Evolutionary conservation across 2,329 filamentous ascomycete species (phyloP).

Genomic region (Ceratocystis albifundus): DNA sequence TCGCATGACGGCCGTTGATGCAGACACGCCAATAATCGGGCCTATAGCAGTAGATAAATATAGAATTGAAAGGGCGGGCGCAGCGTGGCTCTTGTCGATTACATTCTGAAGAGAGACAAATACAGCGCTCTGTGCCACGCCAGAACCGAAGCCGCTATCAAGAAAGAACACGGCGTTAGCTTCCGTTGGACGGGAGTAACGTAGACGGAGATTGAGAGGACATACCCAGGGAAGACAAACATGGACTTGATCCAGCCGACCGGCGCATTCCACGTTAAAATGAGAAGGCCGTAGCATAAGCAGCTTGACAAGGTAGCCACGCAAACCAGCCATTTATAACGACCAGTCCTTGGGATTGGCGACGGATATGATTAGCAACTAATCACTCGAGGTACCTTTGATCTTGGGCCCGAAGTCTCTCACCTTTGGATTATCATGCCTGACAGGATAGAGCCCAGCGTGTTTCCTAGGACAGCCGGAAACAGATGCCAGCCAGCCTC

Average conservation of each 20-base stretch:
- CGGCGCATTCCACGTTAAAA: conserved; percentile 48
- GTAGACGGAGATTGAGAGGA: not conserved
- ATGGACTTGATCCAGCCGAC: conserved; percentile 46
- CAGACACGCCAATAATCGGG: conserved; percentile 32
- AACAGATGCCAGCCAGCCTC: conserved; percentile 50
- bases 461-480: conserved; percentile 56
- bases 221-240: conserved; percentile 42
- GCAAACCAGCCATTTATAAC: conserved; percentile 46
- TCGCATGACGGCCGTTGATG: conserved; percentile 32
- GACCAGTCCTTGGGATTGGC: conserved; percentile 37
- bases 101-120: conserved; percentile 36
- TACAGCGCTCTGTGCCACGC: conserved; percentile 33
- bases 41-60: conserved; percentile 33
- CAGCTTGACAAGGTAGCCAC: conserved; percentile 40
- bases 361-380: not conserved
- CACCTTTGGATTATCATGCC: conserved; percentile 44
- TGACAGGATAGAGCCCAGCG: conserved; percentile 49
- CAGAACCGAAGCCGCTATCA: conserved; percentile 32
- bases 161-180: not conserved
- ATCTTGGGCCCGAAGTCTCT: conserved; percentile 6
- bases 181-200: not conserved
- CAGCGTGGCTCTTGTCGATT: conserved; percentile 32
- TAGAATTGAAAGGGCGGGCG: conserved; percentile 34
- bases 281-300: conserved; percentile 41
- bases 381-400: not conserved